Evolutionary conservation across 805 yeast genomes (phyloP).

Genomic region (Komagataella phaffii): DNA sequence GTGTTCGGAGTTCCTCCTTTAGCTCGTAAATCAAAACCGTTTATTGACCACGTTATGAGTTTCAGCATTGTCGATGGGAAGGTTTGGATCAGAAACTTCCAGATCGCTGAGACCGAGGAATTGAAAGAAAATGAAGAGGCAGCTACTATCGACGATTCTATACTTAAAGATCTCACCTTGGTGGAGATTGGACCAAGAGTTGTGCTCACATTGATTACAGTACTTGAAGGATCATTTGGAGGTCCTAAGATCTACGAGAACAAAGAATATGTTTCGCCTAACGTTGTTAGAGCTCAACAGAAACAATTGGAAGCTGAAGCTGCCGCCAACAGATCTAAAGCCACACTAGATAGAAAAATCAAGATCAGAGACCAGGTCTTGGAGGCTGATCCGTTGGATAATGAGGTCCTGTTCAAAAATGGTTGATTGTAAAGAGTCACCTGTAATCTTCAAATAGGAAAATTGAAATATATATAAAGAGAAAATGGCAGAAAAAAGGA

Average conservation of each 20-base stretch:
- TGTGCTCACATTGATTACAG: constrained; percentile 81
- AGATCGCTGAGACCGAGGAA: constrained; percentile 57
- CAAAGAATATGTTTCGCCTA: constrained; percentile 93
- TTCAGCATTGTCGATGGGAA: constrained; percentile 87
- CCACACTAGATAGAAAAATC: constrained; percentile 62
- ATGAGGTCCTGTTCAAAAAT: constrained; percentile 55
- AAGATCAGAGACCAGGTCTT: constrained; percentile 64
- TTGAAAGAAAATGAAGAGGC: constrained; percentile 32
- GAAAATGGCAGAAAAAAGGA: not conserved
- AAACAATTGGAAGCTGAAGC: constrained; percentile 69
- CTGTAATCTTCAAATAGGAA: not conserved
- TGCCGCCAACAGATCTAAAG: constrained; percentile 68
- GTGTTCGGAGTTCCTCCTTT: constrained; percentile 92
- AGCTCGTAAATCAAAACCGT: constrained; percentile 88
- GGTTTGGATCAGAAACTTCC: constrained; percentile 92
- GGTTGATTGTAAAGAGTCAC: not conserved
- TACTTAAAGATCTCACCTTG: constrained; percentile 50
- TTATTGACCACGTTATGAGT: constrained; percentile 88
- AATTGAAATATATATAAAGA: not conserved
- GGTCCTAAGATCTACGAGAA: constrained; percentile 97
- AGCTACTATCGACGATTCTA: constrained; percentile 12
- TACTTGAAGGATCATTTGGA: constrained; percentile 92
- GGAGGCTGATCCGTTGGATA: constrained; percentile 72
- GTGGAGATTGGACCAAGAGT: constrained; percentile 96
- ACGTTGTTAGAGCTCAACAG: constrained; percentile 81